A percentile compares a stretch with the other conserved stretches of the same genome.
Conservation (phyloP, 805 yeast genomes). For the Yarrowia sp. region DNA sequence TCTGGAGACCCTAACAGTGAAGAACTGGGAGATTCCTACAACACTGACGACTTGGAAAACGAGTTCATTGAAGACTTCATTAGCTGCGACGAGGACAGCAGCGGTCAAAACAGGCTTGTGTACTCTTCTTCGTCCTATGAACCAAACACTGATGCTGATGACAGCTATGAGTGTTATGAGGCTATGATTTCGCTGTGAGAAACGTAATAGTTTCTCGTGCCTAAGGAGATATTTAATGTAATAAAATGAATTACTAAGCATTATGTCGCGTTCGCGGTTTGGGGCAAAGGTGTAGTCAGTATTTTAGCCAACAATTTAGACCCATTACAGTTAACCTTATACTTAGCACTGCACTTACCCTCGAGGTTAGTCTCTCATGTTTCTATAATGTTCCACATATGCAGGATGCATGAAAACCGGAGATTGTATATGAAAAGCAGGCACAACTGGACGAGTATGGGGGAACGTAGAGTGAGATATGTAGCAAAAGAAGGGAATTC, state of each 20-base stretch:
- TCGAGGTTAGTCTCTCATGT: not conserved
- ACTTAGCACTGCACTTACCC: not conserved
- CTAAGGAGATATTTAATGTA: too few relatives aligned
- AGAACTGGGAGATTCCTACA: too few relatives aligned
- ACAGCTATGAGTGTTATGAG: not conserved
- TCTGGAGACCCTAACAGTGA: too few relatives aligned
- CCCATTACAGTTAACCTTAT: not conserved
- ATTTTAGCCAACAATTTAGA: too few relatives aligned
- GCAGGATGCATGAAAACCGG: conserved; percentile 26
- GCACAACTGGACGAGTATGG: not conserved
- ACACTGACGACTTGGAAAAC: too few relatives aligned
- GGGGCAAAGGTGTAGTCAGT: too few relatives aligned
- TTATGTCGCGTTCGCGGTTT: too few relatives aligned
- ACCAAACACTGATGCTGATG: not conserved
- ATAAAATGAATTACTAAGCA: too few relatives aligned
- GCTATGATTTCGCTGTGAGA: not conserved
- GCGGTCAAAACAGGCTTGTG: not conserved
- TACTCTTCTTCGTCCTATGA: not conserved
- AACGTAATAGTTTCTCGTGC: too few relatives aligned
- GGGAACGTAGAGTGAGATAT: not conserved
- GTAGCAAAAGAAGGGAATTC: not conserved
- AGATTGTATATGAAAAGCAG: conserved; percentile 1
- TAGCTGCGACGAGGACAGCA: too few relatives aligned
- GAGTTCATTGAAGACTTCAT: too few relatives aligned
- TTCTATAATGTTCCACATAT: conserved; percentile 23